A percentile compares a stretch with the other conserved stretches of the same genome.
Conservation (phyloP, 2,329 filamentous ascomycete species). For the Blastomyces silverae region DNA sequence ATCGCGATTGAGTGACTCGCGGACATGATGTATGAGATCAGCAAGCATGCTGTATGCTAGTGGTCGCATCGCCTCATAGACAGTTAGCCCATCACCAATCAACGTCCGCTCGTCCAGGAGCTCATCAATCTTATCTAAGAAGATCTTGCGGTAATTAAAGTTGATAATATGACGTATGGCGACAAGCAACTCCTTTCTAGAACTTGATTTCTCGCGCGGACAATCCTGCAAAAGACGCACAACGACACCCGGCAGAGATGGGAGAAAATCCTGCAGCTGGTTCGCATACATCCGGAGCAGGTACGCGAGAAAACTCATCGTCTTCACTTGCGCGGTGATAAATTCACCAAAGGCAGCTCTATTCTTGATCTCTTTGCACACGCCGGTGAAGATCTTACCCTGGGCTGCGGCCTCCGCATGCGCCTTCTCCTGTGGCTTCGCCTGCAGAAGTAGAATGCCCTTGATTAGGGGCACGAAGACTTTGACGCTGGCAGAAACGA, state of each 20-base stretch:
- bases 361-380: conserved; percentile 90
- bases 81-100: conserved; percentile 91
- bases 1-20: conserved; percentile 77
- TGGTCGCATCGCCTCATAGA: conserved; percentile 93
- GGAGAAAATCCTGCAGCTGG: conserved; percentile 80
- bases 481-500: conserved; percentile 78
- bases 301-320: conserved; percentile 97
- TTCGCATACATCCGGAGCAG: conserved; percentile 80
- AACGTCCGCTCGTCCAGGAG: conserved; percentile 88
- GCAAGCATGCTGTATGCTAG: conserved; percentile 97
- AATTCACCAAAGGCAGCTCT: conserved; percentile 93
- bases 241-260: conserved; percentile 77
- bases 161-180: conserved; percentile 98
- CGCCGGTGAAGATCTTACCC: conserved; percentile 80
- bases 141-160: conserved; percentile 95
- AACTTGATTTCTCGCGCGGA: conserved; percentile 85
- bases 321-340: conserved; percentile 96
- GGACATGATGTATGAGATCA: conserved; percentile 93
- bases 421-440: conserved; percentile 85
- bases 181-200: conserved; percentile 89
- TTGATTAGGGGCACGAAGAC: conserved; percentile 92
- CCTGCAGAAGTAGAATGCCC: conserved; percentile 77
- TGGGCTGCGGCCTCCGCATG: conserved; percentile 75
- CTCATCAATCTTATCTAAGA: conserved; percentile 89
- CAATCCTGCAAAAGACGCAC: conserved; percentile 89